Base-by-base conservation (phyloP, 2,329 filamentous ascomycete species). In the Fusarium sacchari region DNA sequence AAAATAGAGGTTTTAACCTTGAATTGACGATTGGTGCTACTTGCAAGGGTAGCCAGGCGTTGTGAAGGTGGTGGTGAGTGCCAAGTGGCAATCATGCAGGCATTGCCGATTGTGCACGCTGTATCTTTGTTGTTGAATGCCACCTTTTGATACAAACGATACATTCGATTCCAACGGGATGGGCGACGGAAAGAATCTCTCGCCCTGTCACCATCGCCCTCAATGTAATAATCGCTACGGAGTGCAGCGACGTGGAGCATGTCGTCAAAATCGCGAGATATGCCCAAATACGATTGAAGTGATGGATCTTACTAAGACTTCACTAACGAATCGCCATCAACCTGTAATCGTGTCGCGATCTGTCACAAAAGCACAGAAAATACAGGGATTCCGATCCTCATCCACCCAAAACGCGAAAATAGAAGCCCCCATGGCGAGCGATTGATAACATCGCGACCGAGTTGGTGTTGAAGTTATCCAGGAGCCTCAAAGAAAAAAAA, bases 311-410 rank as follows among this genome's bases (percentile, higher is more conserved):
- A 67, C 40, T 42, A 67, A 67, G 46, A 30, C 24, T 14, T 46
- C 36, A 53, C 40, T 26, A 22, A 67, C 52, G 15, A 37, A 43
- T 50, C 11, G 20, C 14, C 28, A 24, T 28, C 24, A 32, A 28
- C 32, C n/a, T 32, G n/a, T 60, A 34, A 67, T 44, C 42, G 30
- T 4, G 5, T 28, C 24, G 37, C 12, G 55, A 47, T 63, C 47
- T 57, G 42, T 40, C 44, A 18, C 39, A 20, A 20, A 32, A 55
- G 18, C 17, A 46, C 46, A 22, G 40, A 11, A 18, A 14, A 4
- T 14, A 11, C 67, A 69, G 22, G 65, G 67, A 58, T 69, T 3
- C 12, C 8, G 14, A 63, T 69, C 36, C 52, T 24, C 50, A 60
- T 60, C 62, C 40, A 12, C 24, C 24, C 11, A 20, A 17, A 32